Evolutionary conservation across 2,329 filamentous ascomycete species (phyloP).

Genomic region (Reticulascus tulasneorum): DNA sequence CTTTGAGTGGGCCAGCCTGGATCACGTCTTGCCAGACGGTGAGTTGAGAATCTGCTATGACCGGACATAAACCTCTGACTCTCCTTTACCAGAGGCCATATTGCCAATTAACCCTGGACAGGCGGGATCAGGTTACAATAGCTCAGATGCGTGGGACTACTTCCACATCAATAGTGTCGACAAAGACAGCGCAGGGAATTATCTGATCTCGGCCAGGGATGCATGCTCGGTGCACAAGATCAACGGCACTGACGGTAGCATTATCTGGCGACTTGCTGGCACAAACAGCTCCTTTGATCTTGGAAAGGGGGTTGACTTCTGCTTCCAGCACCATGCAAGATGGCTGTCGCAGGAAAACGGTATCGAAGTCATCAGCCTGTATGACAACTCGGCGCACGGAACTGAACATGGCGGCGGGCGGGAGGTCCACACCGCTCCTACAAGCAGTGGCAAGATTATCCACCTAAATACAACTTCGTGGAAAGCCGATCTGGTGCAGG

Average conservation of each 20-base stretch:
- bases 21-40: conserved; percentile 22
- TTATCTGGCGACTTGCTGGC: conserved; percentile 52
- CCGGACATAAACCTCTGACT: too few relatives aligned
- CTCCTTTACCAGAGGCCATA: too few relatives aligned
- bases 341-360: conserved; percentile 32
- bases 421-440: conserved; percentile 13
- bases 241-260: conserved; percentile 38
- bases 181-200: conserved; percentile 28
- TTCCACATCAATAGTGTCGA: conserved; percentile 32
- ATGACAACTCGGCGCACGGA: conserved; percentile 47
- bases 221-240: conserved; percentile 42
- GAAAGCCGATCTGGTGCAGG: conserved; percentile 42
- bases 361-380: conserved; percentile 46
- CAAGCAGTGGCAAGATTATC: conserved; percentile 43
- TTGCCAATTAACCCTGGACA: conserved; percentile 43
- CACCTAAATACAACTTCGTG: conserved; percentile 40
- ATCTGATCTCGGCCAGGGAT: conserved; percentile 21
- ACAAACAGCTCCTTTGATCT: conserved; percentile 35
- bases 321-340: conserved; percentile 50
- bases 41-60: too few relatives aligned
- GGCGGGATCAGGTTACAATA: conserved; percentile 18
- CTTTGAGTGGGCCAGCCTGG: conserved; percentile 39
- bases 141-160: conserved; percentile 33
- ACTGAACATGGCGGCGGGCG: conserved; percentile 33
- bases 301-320: conserved; percentile 31